Conservation (phyloP, 768 basidiomycete genomes). For the Lactifluus pinguis region DNA sequence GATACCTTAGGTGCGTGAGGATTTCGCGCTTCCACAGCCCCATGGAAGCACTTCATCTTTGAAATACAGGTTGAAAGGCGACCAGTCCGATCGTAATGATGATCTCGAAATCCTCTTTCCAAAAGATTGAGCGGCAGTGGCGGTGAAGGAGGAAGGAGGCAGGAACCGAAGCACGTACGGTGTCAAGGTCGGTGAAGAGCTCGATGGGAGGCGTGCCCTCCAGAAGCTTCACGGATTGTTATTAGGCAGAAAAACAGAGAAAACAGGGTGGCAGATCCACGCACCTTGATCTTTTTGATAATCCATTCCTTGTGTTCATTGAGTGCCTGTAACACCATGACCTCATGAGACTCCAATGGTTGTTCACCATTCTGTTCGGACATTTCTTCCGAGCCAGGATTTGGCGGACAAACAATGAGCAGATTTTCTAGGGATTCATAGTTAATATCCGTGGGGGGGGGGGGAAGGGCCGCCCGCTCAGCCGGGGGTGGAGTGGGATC, state of each 20-base stretch:
- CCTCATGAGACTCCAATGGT: slow-evolving; percentile 68
- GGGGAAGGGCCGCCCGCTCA: slow-evolving; percentile 16
- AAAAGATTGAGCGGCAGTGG: too few relatives aligned
- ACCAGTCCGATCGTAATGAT: too few relatives aligned
- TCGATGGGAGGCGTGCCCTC: slow-evolving; percentile 71
- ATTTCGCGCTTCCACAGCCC: slow-evolving; percentile 64
- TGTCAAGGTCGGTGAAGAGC: slow-evolving; percentile 65
- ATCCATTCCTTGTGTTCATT: slow-evolving; percentile 87
- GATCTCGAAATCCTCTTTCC: too few relatives aligned
- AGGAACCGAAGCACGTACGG: slow-evolving; percentile 48
- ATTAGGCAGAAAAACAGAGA: neutral
- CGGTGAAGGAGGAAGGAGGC: too few relatives aligned
- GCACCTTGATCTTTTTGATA: slow-evolving; percentile 75
- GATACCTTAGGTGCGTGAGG: slow-evolving; percentile 56
- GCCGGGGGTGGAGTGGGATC: slow-evolving; percentile 1
- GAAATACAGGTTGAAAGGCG: slow-evolving; percentile 76
- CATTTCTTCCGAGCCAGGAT: neutral
- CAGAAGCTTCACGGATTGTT: slow-evolving; percentile 45
- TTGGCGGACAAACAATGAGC: neutral
- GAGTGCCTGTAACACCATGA: slow-evolving; percentile 78
- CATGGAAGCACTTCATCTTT: slow-evolving; percentile 76
- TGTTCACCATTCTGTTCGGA: slow-evolving; percentile 41
- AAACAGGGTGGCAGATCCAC: slow-evolving; percentile 15
- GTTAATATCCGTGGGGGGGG: slow-evolving; percentile 10
- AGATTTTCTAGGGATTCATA: slow-evolving; percentile 5